phyloP scores from a whole-genome alignment of 805 yeast genomes.

The Teunomyces stri region DNA sequence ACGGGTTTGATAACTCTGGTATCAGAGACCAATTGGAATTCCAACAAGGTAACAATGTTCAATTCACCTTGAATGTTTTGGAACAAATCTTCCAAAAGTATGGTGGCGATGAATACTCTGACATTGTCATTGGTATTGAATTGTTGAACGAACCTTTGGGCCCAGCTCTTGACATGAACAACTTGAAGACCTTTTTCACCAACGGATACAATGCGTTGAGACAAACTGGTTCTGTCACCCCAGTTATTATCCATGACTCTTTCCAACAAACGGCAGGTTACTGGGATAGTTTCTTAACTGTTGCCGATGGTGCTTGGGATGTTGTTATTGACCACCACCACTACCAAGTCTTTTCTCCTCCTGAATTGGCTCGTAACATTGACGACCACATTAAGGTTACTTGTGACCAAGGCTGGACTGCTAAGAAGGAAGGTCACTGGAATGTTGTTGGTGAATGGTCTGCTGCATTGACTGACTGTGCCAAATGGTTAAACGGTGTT shows the following conservation, averaged over 20 bases:
- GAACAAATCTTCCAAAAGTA: constrained; percentile 57
- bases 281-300: constrained; percentile 59
- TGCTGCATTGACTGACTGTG: constrained; percentile 88
- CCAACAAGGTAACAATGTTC: constrained; percentile 53
- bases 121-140: constrained; percentile 81
- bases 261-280: constrained; percentile 54
- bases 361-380: constrained; percentile 55
- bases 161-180: constrained; percentile 55
- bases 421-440: constrained; percentile 62
- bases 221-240: constrained; percentile 42
- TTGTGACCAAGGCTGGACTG: constrained; percentile 28
- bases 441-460: constrained; percentile 71
- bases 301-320: constrained; percentile 43
- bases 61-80: constrained; percentile 56
- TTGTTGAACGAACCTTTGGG: constrained; percentile 90
- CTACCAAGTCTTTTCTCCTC: constrained; percentile 76
- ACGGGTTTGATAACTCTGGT: constrained; percentile 95
- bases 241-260: constrained; percentile 80
- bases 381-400: constrained; percentile 56
- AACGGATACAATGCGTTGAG: constrained; percentile 68
- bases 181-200: constrained; percentile 56
- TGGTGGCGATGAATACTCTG: constrained; percentile 57
- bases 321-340: constrained; percentile 86
- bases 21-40: constrained; percentile 60
- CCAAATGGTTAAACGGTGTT: constrained; percentile 86